A percentile compares a stretch with the other conserved stretches of the same genome.
These are phyloP conservation scores for Cerioporus squamosus DNA, from an alignment of 1,284 basidiomycete species.

Conservation along the genomic window DNA sequence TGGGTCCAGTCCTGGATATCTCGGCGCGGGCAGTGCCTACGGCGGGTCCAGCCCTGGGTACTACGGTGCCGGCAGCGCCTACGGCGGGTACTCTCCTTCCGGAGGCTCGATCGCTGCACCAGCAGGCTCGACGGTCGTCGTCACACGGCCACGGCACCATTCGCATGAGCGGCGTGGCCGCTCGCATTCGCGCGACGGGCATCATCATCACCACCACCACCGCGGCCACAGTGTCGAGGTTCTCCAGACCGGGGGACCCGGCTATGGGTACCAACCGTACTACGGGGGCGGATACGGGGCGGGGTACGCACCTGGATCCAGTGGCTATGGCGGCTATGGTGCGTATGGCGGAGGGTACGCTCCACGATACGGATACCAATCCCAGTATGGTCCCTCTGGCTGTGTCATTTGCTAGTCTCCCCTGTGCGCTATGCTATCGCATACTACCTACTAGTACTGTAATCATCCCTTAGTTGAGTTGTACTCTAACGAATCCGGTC, in stretches of 20 bases:
- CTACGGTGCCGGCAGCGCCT: no score
- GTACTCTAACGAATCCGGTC: no score
- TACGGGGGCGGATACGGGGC: neutral
- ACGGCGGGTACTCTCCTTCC: neutral
- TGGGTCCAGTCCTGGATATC: no score
- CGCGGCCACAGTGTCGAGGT: constrained; percentile 2
- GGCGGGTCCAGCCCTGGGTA: no score
- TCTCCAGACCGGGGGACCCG: neutral
- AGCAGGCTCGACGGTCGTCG: constrained; percentile 2
- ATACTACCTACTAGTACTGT: no score
- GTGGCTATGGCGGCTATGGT: neutral
- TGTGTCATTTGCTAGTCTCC: constrained; percentile 1
- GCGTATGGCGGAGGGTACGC: neutral
- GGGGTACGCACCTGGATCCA: no score
- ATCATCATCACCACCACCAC: neutral
- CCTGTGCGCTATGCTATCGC: no score
- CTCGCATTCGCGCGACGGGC: neutral
- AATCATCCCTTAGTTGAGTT: no score
- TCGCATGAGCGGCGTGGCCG: neutral
- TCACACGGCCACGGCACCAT: neutral
- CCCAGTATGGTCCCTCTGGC: neutral
- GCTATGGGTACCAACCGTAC: neutral
- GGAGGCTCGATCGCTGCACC: neutral
- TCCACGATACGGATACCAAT: neutral
- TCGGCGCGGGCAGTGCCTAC: no score